Evolutionary conservation across 768 basidiomycete genomes (phyloP), one percentile per base, ranked within the genome.

Genomic region (Tremella mesenterica): DNA sequence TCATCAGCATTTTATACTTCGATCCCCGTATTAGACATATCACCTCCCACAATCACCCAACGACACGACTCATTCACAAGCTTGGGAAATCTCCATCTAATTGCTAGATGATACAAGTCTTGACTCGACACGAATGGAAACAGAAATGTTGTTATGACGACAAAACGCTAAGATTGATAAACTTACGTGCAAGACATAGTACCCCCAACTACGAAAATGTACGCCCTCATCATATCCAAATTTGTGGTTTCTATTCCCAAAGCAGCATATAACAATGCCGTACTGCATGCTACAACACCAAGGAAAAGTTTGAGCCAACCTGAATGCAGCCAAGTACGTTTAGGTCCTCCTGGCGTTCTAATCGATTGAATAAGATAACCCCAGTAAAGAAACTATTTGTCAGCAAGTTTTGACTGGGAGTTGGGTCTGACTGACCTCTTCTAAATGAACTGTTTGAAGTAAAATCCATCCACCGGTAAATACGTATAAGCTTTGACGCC

Each of bases 351-450:
- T 3, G 59, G 48, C 16, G 52, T 54, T 4, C 53, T 54, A 38
- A 67, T 61, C 27, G 57, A 56, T 23, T 48, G 53, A 14, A 63
- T 67, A 20, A 67, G 54, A 38, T 67, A 63, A 20, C 52, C 61
- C 65, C 61, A 63, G 41, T 63, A 63, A 3, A 65, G 50, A 54
- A 65, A 62, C 64, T 62, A 28, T 1, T 8, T 9, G 44, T 48
- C 48, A 53, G 48, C 47, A 14, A 13, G 16, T 30, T 27, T 12
- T 20, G 45, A 48, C 2, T 5, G 10, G 6, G 21, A 5, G 21
- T 23, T 9, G 8, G 45, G 25, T 23, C 2, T n/a, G 31, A 51
- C 54, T 18, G 13, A 67, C 61, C 60, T 67, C 65, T 48, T 67
- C 65, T 2, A 63, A 48, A 41, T 67, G 65, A 4, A 59, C 53